Base-by-base conservation (phyloP, 805 yeast species). In the Blastobotrys peoriensis region DNA sequence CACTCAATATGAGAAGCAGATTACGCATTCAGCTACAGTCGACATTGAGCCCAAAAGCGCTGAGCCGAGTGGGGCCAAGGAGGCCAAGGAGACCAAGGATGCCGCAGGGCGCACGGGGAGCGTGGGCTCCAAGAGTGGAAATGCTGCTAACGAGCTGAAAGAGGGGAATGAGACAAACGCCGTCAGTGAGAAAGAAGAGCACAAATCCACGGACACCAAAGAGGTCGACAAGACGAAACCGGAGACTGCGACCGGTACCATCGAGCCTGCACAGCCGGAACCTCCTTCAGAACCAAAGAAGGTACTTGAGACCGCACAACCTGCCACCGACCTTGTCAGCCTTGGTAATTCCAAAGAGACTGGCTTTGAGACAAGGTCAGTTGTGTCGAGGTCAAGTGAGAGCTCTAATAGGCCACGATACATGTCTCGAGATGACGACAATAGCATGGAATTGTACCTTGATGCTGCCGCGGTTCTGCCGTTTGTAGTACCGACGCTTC, bases 401-500 rank as follows among this genome's bases (percentile, higher is more conserved):
- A 25, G 10, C 10, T 8, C 43, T 8, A 10, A 9, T 10, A 33
- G 19, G 5, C 15, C 44, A 5, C 42, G 5, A 16, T 10, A 8
- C 5, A 16, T n/a, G 37, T 33, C 36, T 8, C 10, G 30, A 17
- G 49, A 50, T 30, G 47, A 46, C 22, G 48, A 51, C 2, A 60
- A 54, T 3, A 57, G 59, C 36, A 47, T 45, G 17, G 57, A 57
- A 17, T 50, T 68, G 3, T 55, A 47, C 9, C 48, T 66, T 22
- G 69, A 69, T 40, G 62, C 64, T 6, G 52, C 63, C 5, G 47
- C 55, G 10, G 54, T 53, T 10, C 55, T 68, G 20, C 77, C 79
- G 2, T 73, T 85, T 23, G 74, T 77, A 1, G 64, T 87, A 22
- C 97, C 97, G 1, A 79, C 81, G n/a, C 56, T 78, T 6, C 66